phyloP scores from a whole-genome alignment of 2,329 filamentous ascomycete species.

The Colletotrichum kahawae region DNA sequence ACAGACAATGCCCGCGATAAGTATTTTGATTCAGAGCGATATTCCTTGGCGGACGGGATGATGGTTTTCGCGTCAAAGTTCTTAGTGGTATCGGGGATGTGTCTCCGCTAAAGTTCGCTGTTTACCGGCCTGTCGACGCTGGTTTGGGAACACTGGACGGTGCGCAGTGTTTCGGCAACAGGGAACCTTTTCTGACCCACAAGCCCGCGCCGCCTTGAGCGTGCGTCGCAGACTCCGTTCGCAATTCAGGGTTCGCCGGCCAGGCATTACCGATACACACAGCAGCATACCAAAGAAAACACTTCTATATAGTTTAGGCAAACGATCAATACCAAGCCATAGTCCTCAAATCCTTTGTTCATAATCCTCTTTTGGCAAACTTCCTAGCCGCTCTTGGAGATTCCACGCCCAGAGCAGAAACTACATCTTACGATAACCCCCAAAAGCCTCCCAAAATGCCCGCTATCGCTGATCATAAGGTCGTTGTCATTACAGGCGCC shows the following conservation, averaged over 20 bases:
- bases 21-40: not conserved
- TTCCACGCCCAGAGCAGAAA: not conserved
- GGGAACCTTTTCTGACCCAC: not conserved
- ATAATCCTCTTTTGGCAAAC: not conserved
- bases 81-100: not conserved
- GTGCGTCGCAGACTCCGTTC: not conserved
- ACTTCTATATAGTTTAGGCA: not conserved
- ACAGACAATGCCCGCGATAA: not conserved
- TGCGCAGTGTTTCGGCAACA: not conserved
- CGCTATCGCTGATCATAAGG: not conserved
- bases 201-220: not conserved
- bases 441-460: not conserved
- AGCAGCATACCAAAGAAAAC: not conserved
- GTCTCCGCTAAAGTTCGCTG: not conserved
- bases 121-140: not conserved
- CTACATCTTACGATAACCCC: too few species aligned
- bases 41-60: too few species aligned
- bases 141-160: not conserved
- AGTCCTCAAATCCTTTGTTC: rapidly evolving
- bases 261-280: not conserved
- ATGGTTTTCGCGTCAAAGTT: too few species aligned
- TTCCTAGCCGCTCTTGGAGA: rapidly evolving
- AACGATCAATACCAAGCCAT: rapidly evolving
- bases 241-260: not conserved
- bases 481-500: slow-evolving; percentile 21